phyloP scores from a whole-genome alignment of 75 land plant species.

The Sequoia sempervirens region DNA sequence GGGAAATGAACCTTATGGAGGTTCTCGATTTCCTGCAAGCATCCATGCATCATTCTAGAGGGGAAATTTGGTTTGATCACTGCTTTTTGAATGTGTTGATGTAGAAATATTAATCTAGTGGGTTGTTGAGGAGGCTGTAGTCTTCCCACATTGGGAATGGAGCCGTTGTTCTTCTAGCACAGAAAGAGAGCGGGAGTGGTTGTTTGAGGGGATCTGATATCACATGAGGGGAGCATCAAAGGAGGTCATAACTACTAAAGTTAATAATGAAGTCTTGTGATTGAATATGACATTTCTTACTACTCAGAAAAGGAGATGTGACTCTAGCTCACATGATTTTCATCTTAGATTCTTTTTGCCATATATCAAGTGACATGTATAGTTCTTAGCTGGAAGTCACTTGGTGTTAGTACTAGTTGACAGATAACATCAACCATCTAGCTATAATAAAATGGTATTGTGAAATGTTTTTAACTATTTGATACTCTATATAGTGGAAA shows the following conservation, averaged over 20 bases:
- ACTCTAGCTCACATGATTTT: neutral
- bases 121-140: neutral
- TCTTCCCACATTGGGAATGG: neutral
- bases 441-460: neutral
- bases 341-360: neutral
- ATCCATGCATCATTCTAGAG: neutral
- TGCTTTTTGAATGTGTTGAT: too few relatives aligned
- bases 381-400: neutral
- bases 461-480: neutral
- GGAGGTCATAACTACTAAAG: too few relatives aligned
- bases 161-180: neutral
- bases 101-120: too few relatives aligned
- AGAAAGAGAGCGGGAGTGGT: neutral
- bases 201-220: too few relatives aligned
- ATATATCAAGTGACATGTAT: neutral
- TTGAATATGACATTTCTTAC: neutral
- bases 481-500: neutral
- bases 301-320: neutral
- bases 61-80: neutral
- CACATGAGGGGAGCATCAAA: too few relatives aligned
- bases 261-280: neutral
- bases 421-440: neutral
- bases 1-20: neutral
- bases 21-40: neutral
- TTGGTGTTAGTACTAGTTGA: neutral